A percentile compares a stretch with the other conserved stretches of the same genome.
Evolutionary conservation across 176 grass and related monocot species (phyloP).

Genomic region (Oryza punctata): DNA sequence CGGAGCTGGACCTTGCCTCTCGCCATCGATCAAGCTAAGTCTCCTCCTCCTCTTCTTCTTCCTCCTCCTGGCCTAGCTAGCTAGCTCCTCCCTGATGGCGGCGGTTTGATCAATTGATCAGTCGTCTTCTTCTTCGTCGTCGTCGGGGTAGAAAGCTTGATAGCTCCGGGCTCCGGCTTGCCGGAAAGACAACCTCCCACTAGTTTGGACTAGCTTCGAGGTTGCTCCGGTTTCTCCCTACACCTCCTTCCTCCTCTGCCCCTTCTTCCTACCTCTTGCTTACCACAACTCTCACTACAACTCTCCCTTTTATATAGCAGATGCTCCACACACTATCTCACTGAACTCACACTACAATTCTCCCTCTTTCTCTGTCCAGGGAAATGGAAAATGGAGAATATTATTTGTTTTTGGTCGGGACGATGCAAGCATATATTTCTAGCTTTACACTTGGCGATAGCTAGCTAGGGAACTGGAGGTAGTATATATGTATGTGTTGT

Average conservation of each 20-base stretch:
- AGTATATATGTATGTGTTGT: not conserved
- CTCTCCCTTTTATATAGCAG: conserved; percentile 47
- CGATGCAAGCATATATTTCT: conserved; percentile 14
- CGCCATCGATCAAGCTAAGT: conserved; percentile 35
- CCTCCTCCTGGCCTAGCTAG: not conserved
- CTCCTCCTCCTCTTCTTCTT: not conserved
- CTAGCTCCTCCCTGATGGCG: no score
- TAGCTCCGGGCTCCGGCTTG: not conserved
- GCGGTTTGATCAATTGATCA: no score
- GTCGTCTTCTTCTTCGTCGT: not conserved
- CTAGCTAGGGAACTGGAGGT: not conserved
- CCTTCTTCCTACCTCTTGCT: conserved; percentile 15
- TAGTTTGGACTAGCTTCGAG: conserved; percentile 99
- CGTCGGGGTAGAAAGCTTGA: no score
- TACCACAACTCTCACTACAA: conserved; percentile 31
- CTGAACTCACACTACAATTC: not conserved
- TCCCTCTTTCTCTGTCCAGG: not conserved
- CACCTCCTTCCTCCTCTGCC: conserved; percentile 20
- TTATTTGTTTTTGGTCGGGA: conserved; percentile 19
- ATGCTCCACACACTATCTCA: not conserved
- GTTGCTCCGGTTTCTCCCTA: conserved; percentile 48
- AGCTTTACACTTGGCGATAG: conserved; percentile 31
- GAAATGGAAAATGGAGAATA: conserved; percentile 32
- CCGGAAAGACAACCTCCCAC: conserved; percentile 80
- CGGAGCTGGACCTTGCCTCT: conserved; percentile 73